These are phyloP conservation scores for Mycena capillaripes DNA, from an alignment of 768 basidiomycete species.

Conservation along the genomic window DNA sequence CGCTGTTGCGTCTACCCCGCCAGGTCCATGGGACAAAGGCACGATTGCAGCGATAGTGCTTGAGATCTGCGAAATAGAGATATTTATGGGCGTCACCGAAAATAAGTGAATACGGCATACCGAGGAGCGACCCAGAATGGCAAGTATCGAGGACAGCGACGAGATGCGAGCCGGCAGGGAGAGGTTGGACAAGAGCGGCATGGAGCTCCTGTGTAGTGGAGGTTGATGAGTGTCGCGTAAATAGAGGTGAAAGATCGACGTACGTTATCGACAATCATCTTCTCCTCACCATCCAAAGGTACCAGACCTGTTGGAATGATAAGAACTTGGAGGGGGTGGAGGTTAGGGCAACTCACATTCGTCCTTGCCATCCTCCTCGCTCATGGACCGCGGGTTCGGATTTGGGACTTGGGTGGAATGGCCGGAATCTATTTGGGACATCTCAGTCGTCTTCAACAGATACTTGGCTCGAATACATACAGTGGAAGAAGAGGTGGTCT, in stretches of 20 bases:
- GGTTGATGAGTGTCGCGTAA: neutral
- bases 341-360: slow-evolving; percentile 24
- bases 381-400: neutral
- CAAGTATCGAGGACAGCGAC: slow-evolving; percentile 37
- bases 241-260: neutral
- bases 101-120: neutral
- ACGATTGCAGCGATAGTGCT: slow-evolving; percentile 33
- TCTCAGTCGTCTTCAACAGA: neutral
- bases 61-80: slow-evolving; percentile 20
- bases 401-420: slow-evolving; percentile 27
- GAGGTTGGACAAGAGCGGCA: slow-evolving; percentile 17
- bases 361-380: slow-evolving; percentile 35
- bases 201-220: slow-evolving; percentile 22
- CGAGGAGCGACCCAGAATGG: slow-evolving; percentile 35
- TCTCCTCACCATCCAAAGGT: slow-evolving; percentile 21
- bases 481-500: slow-evolving; percentile 41
- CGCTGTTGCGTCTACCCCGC: slow-evolving; percentile 1
- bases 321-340: neutral
- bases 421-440: slow-evolving; percentile 21
- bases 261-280: slow-evolving; percentile 26
- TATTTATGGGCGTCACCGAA: neutral
- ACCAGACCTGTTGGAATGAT: slow-evolving; percentile 14
- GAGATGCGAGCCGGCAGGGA: slow-evolving; percentile 30
- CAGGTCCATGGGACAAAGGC: slow-evolving; percentile 25
- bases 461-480: slow-evolving; percentile 20